These are phyloP conservation scores for Candida vaughaniae DNA, from an alignment of 805 yeast genomes.

Conservation along the genomic window DNA sequence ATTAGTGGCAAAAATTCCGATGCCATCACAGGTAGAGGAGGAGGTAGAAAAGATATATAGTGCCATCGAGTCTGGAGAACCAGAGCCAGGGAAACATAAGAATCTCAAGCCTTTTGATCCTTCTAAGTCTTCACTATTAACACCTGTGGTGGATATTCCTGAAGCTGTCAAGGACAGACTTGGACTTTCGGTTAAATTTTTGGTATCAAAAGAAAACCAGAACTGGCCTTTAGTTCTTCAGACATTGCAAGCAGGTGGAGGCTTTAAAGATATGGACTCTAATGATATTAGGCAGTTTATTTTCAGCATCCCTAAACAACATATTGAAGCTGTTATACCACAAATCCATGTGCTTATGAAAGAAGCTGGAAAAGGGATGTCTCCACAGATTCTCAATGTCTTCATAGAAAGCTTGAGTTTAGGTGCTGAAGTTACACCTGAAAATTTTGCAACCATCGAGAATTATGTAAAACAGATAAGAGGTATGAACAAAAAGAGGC, in stretches of 20 bases:
- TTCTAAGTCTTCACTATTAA: conserved; percentile 11
- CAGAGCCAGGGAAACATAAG: background rate
- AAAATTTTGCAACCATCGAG: conserved; percentile 30
- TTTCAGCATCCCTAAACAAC: conserved; percentile 38
- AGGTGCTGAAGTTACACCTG: conserved; percentile 20
- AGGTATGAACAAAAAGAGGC: conserved; percentile 13
- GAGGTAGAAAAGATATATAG: conserved; percentile 15
- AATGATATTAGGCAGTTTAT: conserved; percentile 38
- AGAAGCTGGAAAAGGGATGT: conserved; percentile 29
- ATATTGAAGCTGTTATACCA: conserved; percentile 33
- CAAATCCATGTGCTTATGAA: conserved; percentile 35
- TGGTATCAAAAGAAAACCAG: conserved; percentile 38
- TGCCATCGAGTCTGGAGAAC: conserved; percentile 5
- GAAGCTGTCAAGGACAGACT: conserved; percentile 31
- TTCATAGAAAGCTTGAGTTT: conserved; percentile 36
- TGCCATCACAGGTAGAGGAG: conserved; percentile 18
- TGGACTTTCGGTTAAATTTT: conserved; percentile 38
- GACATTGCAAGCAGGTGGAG: conserved; percentile 33
- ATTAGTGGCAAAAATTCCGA: conserved; percentile 13
- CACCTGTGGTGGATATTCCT: conserved; percentile 35
- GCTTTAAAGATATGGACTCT: conserved; percentile 30
- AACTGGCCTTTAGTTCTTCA: conserved; percentile 50
- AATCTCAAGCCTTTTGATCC: conserved; percentile 7
- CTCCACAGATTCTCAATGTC: conserved; percentile 34
- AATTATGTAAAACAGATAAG: conserved; percentile 26